Conservation (phyloP, 1,284 basidiomycete species). For the Rhodotorula sp. region DNA sequence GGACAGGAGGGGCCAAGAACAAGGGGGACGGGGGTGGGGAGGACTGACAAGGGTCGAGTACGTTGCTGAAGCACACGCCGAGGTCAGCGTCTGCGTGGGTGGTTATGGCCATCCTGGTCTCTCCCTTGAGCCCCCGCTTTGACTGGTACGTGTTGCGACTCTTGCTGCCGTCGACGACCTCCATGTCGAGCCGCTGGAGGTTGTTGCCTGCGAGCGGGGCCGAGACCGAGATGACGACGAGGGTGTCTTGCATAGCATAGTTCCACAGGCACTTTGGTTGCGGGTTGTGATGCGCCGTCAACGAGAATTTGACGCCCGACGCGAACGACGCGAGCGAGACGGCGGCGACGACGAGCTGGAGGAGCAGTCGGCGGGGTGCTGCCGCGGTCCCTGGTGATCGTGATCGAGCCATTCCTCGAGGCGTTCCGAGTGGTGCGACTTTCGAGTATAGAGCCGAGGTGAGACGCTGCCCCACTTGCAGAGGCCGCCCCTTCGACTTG, state of each 20-base stretch:
- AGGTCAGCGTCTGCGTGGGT: conserved; percentile 91
- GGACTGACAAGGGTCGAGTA: conserved; percentile 66
- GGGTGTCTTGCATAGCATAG: conserved; percentile 74
- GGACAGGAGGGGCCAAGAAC: background rate
- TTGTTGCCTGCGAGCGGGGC: conserved; percentile 39
- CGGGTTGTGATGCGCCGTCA: conserved; percentile 68
- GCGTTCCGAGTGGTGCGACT: too few relatives aligned
- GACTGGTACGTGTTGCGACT: conserved; percentile 86
- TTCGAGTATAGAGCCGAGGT: too few relatives aligned
- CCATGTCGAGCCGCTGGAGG: conserved; percentile 71
- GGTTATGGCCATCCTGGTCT: conserved; percentile 90
- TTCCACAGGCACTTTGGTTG: conserved; percentile 88
- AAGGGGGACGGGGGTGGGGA: conserved; percentile 32
- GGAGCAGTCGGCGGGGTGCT: background rate
- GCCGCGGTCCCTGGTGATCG: background rate
- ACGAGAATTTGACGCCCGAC: conserved; percentile 75
- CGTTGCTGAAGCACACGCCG: conserved; percentile 89
- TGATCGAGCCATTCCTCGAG: too few relatives aligned
- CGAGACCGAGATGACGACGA: conserved; percentile 83
- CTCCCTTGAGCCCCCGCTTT: conserved; percentile 82
- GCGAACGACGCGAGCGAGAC: background rate
- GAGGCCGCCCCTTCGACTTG: too few relatives aligned
- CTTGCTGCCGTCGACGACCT: conserved; percentile 85
- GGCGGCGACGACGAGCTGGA: background rate
- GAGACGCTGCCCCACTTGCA: too few relatives aligned